Evolutionary conservation across 1,284 basidiomycete genomes (phyloP), one percentile per base, ranked within the genome.

Genomic region (Ustilago vetiveriae): DNA sequence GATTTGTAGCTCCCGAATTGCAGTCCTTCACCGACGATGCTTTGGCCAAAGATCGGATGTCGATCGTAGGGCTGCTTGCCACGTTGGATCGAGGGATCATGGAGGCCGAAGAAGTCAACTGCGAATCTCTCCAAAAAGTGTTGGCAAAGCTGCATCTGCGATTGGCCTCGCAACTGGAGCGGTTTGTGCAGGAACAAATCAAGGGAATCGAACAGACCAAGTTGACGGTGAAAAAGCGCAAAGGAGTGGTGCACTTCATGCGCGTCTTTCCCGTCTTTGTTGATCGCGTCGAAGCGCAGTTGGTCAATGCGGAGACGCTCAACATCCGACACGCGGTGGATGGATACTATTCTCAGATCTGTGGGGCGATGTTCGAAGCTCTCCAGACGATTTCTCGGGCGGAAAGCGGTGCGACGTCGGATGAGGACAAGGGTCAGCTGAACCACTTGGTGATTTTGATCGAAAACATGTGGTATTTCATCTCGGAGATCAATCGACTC

Each of bases 371-470:
- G 87, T 94, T 98, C 74, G 92, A 93, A 40, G 90, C 88, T 16
- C 83, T 98, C 50, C 94, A 94, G 83, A 92, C 96, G 63, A 92
- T 97, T 17, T 93, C 93, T 10, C 95, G 94, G 82, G 84, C 93
- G 84, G 90, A 92, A 55, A 90, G 90, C 1, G 78, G 67, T 9
- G 65, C 82, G 82, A 26, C 76, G 75, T 21, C 38, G 3, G 80
- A 79, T 50, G 79, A 82, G 23, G 95, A 95, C 83, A 98, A 98
- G 83, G 93, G 93, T 1, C 92, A 95, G 80, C 86, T 98, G 50
- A 97, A 98, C 82, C 96, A 94, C 76, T 92, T 96, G 79, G 92
- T 98, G 71, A 90, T 97, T 75, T 86, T 98, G 69, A 92, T 98
- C 60, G 95, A 97, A 82, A 98, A 98, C 80, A 94, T 95, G 92